Conservation (phyloP, 805 yeast species). For the Candida chilensis region DNA sequence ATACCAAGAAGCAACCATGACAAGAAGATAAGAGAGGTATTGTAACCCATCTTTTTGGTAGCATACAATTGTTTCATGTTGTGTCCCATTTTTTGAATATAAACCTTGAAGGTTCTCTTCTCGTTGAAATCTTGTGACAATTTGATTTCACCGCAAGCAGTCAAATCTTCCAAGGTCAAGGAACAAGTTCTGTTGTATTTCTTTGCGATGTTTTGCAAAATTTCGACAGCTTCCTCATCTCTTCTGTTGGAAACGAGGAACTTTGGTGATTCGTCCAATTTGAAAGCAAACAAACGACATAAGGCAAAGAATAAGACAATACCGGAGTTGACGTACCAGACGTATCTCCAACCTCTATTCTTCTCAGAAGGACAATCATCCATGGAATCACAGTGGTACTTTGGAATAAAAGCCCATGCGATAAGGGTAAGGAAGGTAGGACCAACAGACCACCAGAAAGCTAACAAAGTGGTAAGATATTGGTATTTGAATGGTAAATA, state of each 20-base stretch:
- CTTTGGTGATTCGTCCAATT: slow-evolving; percentile 22
- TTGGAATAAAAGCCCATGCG: slow-evolving; percentile 23
- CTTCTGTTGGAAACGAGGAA: slow-evolving; percentile 23
- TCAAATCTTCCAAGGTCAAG: slow-evolving; percentile 18
- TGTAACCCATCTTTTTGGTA: slow-evolving; percentile 16
- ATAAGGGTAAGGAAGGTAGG: slow-evolving; percentile 20
- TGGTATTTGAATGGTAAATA: slow-evolving; percentile 21
- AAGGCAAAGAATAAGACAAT: slow-evolving; percentile 19
- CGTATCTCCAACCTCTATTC: slow-evolving; percentile 29
- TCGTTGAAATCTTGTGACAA: slow-evolving; percentile 9
- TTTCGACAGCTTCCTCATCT: slow-evolving; percentile 17
- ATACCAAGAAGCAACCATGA: slow-evolving; percentile 29
- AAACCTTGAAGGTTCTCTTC: slow-evolving; percentile 10
- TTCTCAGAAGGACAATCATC: slow-evolving; percentile 15
- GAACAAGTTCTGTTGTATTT: slow-evolving; percentile 13
- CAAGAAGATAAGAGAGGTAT: slow-evolving; percentile 21
- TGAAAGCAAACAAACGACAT: slow-evolving; percentile 16
- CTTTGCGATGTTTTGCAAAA: slow-evolving; percentile 21
- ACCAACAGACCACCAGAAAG: slow-evolving; percentile 28
- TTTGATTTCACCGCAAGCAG: slow-evolving; percentile 13
- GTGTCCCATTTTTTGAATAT: slow-evolving; percentile 15
- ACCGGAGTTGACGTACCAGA: slow-evolving; percentile 23
- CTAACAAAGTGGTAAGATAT: slow-evolving; percentile 23
- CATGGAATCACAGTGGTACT: slow-evolving; percentile 20
- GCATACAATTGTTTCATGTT: slow-evolving; percentile 25